Base-by-base conservation (phyloP, 805 yeast genomes). In the Kodamaea laetipori region DNA sequence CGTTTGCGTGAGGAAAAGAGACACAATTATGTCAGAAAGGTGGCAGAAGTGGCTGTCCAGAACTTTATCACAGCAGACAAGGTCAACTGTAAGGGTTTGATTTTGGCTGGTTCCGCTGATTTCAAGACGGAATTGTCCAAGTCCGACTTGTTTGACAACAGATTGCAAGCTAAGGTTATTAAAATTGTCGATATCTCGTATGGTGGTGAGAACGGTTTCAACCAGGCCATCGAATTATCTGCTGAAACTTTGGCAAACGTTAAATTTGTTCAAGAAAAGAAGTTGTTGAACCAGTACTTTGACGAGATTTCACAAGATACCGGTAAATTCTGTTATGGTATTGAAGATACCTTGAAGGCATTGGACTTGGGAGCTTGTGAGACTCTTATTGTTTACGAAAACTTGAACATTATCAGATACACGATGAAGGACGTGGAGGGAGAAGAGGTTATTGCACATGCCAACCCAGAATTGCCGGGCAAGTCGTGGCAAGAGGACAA, bases 181-280 rank as follows among this genome's bases (percentile, higher is more conserved):
- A 88, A 90, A 67, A 80, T 90, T 63, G 99, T 95, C 44, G 99
- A 94, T 75, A 86, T 94, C 45, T 90, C 98, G 2, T 94, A 94
- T 62, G 99, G 99, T 69, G 99, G 99, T 64, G 99, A 94, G 71
- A 94, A 94, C 66, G 99, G 99, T 37, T 94, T 94, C 77, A 94
- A 94, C 74, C 99, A 94, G 76, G 99, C 99, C 35, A 95, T 94
- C 58, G 99, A 94, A 70, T 77, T 94, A 55, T 86, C 97, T 24
- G 96, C 97, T 23, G 99, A 94, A 76, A 86, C 99, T 19, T 78
- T 94, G 61, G 86, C 97, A 39, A 94, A 92, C 66, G 99, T 94
- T 55, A 94, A 94, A 69, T 94, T 94, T 64, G 92, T 94, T 49
- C 99, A 94, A 74, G 99, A 94, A 68, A 94, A 94, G 86, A 92